Percentiles rank a stretch among this genome's conserved stretches.
These are phyloP conservation scores for Alternaria ethzedia DNA, from an alignment of 2,329 filamentous ascomycete genomes.

Conservation along the genomic window DNA sequence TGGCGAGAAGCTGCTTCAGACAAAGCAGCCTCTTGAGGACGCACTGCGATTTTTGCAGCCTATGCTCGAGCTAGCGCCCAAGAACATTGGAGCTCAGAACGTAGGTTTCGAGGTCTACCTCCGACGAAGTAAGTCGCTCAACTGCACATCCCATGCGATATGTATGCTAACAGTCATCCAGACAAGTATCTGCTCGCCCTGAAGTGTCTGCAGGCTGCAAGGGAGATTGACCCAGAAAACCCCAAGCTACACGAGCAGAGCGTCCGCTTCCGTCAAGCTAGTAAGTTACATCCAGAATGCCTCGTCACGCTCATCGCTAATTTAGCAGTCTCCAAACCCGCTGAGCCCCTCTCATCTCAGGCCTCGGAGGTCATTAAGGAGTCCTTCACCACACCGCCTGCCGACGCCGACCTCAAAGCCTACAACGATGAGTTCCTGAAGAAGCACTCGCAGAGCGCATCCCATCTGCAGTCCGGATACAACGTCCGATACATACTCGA, in stretches of 20 bases:
- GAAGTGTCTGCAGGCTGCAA: conserved; percentile 79
- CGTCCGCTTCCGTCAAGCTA: conserved; percentile 69
- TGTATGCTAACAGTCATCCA: conserved; percentile 46
- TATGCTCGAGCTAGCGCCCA: conserved; percentile 80
- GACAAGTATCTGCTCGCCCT: conserved; percentile 88
- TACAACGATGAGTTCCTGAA: conserved; percentile 71
- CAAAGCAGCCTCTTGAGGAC: conserved; percentile 81
- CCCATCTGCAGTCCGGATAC: conserved; percentile 69
- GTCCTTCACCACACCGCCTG: conserved; percentile 68
- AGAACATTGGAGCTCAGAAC: conserved; percentile 80
- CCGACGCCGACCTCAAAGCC: conserved; percentile 63
- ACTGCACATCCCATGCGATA: not conserved
- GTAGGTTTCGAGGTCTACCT: conserved; percentile 91
- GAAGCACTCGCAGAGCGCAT: conserved; percentile 66
- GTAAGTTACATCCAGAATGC: conserved; percentile 33
- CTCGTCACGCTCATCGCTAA: conserved; percentile 7
- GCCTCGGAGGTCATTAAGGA: conserved; percentile 72
- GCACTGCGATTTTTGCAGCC: conserved; percentile 86
- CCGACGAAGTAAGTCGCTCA: conserved; percentile 70
- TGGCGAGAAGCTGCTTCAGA: conserved; percentile 79
- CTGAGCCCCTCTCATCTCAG: conserved; percentile 66
- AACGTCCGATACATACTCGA: conserved; percentile 66
- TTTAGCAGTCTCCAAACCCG: conserved; percentile 33
- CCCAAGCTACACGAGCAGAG: conserved; percentile 78
- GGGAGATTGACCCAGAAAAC: conserved; percentile 71